These are phyloP conservation scores for Drosera capensis DNA, from an alignment of 148 eudicot genomes.

Conservation along the genomic window DNA sequence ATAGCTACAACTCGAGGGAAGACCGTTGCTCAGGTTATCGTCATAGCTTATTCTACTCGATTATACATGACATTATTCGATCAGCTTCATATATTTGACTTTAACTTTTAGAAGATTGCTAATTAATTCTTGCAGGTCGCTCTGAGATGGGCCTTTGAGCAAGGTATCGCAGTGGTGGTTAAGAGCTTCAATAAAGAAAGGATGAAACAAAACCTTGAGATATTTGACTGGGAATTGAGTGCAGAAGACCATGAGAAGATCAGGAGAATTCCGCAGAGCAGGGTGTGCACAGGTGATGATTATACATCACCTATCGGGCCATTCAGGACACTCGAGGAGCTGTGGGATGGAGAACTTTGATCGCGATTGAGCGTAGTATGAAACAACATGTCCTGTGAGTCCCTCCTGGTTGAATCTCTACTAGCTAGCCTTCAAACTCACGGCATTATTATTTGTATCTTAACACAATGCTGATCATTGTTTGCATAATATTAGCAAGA, in stretches of 20 bases:
- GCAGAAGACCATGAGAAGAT: slow-evolving; percentile 22
- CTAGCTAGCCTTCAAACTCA: no score
- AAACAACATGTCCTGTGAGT: neutral
- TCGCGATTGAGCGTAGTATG: neutral
- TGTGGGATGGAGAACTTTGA: slow-evolving; percentile 39
- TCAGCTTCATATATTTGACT: neutral
- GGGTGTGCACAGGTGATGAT: slow-evolving; percentile 21
- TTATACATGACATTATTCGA: neutral
- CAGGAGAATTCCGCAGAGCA: slow-evolving; percentile 22
- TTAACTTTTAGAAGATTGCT: neutral
- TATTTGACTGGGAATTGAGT: slow-evolving; percentile 27
- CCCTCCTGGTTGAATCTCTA: no score
- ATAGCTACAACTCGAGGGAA: slow-evolving; percentile 39
- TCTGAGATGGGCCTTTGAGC: slow-evolving; percentile 41
- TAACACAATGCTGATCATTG: no score
- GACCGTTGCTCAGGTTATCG: slow-evolving; percentile 39
- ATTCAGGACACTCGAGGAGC: slow-evolving; percentile 21
- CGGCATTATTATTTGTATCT: no score
- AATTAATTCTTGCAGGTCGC: slow-evolving; percentile 18
- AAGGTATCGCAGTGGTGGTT: slow-evolving; percentile 28
- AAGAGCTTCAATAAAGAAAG: slow-evolving; percentile 48
- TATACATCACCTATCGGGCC: slow-evolving; percentile 32
- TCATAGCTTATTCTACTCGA: neutral
- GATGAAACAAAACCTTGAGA: slow-evolving; percentile 36
- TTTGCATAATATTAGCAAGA: no score